These are phyloP conservation scores for Dichotomocladium elegans DNA, from an alignment of 371 early-diverging fungal species.

Conservation along the genomic window DNA sequence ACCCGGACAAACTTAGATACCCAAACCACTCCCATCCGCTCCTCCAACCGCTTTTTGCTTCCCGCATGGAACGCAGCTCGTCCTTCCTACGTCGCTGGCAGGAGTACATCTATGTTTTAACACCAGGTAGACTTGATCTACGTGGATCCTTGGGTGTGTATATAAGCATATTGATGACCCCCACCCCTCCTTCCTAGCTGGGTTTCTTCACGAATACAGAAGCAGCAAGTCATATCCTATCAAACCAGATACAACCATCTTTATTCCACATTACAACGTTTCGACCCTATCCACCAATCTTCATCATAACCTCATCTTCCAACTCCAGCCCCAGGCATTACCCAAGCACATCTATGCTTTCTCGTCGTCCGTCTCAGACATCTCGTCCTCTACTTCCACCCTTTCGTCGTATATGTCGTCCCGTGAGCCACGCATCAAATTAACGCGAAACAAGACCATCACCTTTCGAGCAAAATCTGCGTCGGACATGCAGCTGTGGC, in stretches of 20 bases:
- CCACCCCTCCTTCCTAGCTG: slow-evolving; percentile 9
- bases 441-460: not conserved
- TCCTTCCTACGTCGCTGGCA: slow-evolving; percentile 29
- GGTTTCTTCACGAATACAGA: slow-evolving; percentile 39
- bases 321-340: slow-evolving; percentile 26
- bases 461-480: slow-evolving; percentile 37
- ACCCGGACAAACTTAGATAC: slow-evolving; percentile 32
- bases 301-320: slow-evolving; percentile 37
- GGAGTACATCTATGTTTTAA: slow-evolving; percentile 41
- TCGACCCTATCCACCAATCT: slow-evolving; percentile 31
- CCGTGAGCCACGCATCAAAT: not conserved
- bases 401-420: not conserved
- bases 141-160: not conserved
- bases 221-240: slow-evolving; percentile 21
- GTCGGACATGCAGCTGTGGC: slow-evolving; percentile 35
- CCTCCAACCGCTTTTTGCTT: slow-evolving; percentile 36
- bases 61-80: slow-evolving; percentile 40
- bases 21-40: slow-evolving; percentile 35
- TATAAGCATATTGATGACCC: not conserved
- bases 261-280: slow-evolving; percentile 38
- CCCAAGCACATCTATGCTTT: not conserved
- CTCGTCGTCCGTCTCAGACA: not conserved
- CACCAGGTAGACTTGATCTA: slow-evolving; percentile 16
- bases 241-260: slow-evolving; percentile 22
- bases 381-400: slow-evolving; percentile 5